A percentile compares a stretch with the other conserved stretches of the same genome.
Conservation (phyloP, 805 yeast genomes). For the Candida nanaspora region DNA sequence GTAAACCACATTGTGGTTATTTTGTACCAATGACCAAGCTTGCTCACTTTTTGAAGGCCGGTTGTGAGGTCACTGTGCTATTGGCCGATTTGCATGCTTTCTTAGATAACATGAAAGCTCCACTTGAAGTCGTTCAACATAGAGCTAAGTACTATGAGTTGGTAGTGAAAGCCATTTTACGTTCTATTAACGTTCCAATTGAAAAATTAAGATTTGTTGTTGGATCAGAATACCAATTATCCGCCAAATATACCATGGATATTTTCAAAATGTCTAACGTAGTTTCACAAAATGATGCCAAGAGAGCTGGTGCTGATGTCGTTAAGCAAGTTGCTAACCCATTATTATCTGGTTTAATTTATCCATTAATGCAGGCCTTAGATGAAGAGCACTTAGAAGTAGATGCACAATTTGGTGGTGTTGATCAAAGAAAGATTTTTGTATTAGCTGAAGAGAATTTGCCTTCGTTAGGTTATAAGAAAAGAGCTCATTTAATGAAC, state of each 20-base stretch:
- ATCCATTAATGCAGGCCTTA: constrained; percentile 97
- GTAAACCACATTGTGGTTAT: constrained; percentile 97
- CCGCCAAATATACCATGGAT: constrained; percentile 78
- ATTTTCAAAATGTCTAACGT: constrained; percentile 76
- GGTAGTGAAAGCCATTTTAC: constrained; percentile 77
- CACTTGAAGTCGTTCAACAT: constrained; percentile 81
- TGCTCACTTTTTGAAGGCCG: constrained; percentile 92
- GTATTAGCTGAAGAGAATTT: constrained; percentile 95
- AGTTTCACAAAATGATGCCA: constrained; percentile 92
- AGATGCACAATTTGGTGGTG: constrained; percentile 98
- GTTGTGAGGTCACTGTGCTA: constrained; percentile 87
- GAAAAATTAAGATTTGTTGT: constrained; percentile 77
- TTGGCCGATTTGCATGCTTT: constrained; percentile 96
- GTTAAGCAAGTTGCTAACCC: constrained; percentile 97
- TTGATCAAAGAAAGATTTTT: constrained; percentile 96
- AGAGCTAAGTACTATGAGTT: constrained; percentile 87
- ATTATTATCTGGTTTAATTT: constrained; percentile 83
- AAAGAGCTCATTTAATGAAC: constrained; percentile 98
- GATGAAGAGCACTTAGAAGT: constrained; percentile 86
- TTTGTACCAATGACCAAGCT: constrained; percentile 96
- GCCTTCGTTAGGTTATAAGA: constrained; percentile 82
- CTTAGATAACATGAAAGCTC: constrained; percentile 97
- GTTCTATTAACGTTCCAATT: constrained; percentile 84
- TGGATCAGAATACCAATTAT: constrained; percentile 87
- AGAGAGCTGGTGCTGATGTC: constrained; percentile 99